Conservation (phyloP, 345 rosid genomes). For the Linum lewisii region DNA sequence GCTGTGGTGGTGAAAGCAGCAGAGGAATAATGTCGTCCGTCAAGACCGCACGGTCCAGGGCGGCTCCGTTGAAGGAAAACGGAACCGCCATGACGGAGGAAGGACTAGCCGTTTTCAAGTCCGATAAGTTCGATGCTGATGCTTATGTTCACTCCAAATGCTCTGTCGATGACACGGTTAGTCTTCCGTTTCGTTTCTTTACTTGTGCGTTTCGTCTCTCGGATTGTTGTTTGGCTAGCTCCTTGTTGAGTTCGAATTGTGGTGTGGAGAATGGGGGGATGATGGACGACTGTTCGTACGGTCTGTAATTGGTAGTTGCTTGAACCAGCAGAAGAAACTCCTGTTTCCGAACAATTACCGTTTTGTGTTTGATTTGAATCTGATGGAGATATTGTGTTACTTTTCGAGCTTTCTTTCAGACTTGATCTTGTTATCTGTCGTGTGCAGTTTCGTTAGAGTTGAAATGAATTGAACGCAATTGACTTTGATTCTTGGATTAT, state of each 20-base stretch:
- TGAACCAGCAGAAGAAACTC: not conserved
- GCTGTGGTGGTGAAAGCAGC: not conserved
- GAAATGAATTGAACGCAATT: not conserved
- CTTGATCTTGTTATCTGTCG: not conserved
- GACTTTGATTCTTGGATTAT: not conserved
- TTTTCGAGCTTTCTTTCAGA: not conserved
- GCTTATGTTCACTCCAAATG: conserved; percentile 89
- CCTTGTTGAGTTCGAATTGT: not conserved
- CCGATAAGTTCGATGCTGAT: conserved; percentile 89
- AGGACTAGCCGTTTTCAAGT: conserved; percentile 74
- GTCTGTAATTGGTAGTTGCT: not conserved
- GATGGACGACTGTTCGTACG: not conserved
- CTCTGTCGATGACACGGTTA: conserved; percentile 91
- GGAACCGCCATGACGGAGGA: conserved; percentile 61
- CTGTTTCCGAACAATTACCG: too few relatives aligned
- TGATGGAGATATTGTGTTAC: too few relatives aligned
- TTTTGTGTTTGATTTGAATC: too few relatives aligned
- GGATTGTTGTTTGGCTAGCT: not conserved
- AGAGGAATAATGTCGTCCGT: conserved; percentile 22
- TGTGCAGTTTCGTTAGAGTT: not conserved
- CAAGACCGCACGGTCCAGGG: conserved; percentile 55
- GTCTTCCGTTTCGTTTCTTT: not conserved
- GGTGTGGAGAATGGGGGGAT: too few relatives aligned
- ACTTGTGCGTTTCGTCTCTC: not conserved
- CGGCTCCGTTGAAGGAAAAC: conserved; percentile 57